Evolutionary conservation across 306 rosid species (phyloP), one percentile per base, ranked within the genome.

Genomic region (Argentina anserina): DNA sequence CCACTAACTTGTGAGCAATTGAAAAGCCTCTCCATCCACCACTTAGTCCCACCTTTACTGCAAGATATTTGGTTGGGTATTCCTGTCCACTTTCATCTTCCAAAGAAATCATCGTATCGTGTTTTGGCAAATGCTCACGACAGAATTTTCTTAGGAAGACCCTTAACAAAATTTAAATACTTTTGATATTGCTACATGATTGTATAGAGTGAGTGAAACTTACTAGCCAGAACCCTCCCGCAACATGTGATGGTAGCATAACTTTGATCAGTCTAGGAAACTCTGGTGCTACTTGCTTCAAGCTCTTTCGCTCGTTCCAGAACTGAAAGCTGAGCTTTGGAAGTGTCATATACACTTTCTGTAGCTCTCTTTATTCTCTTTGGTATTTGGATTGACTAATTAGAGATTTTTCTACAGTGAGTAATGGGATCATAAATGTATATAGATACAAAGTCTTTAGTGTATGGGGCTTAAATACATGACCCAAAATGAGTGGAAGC

Each of bases 1-100:
- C 72, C 26, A 53, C 29, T 28, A 88, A 60, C 7, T 79, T 66
- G 76, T 83, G 90, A 70, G 77, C 80, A 3, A 67, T 17, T 4
- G 88, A 81, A 78, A 88, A 85, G 4, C 73, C 56, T 79, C 84
- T 83, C 92, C 92, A 85, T 68, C 90, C 90, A 53, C 52, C 86
- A 79, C 89, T 85, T 55, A 87, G 65, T 25, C 86, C 87, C 55
- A 7, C 18, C 82, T 87, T 87, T 5, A 15, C 31, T 13, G 33
- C 50, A 72, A 85, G 83, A 75, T 76, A 87, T 70, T 83, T 83
- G 8, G 84, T 66, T 60, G 40, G 12, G 15, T 62, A 80, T 15
- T 34, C 77, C 9, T 79, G 5, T 45, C 87, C 82, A 34, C 20
- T 42, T 66, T 81, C 87, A 62, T 85, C 89, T 73, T 83, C 89